Evolutionary conservation across 2,329 filamentous ascomycete genomes (phyloP), one percentile per base, ranked within the genome.

Genomic region (Colletotrichum magnum): DNA sequence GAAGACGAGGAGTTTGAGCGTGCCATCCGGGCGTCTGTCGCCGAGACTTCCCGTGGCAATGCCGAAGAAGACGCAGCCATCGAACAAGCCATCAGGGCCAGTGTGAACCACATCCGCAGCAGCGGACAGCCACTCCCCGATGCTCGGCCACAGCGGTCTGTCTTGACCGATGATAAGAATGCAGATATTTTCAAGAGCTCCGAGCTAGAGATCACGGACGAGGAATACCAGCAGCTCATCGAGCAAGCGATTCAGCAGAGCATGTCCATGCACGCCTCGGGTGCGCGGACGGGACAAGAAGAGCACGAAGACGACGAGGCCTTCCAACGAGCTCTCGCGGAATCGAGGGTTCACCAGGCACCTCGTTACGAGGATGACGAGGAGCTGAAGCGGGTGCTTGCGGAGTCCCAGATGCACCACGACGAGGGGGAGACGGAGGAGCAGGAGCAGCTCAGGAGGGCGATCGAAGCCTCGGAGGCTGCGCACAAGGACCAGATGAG

Each of bases 61-160:
- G 76, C 85, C 0, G 85, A 89, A 21, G 92, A 96, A 77, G 94
- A 96, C 74, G 86, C 85, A 24, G 84, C 88, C 68, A 86, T 97
- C 56, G 93, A 94, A 76, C 85, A 88, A 21, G 93, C 93, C 1
- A 92, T 97, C 58, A 86, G 92, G 15, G 90, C 92, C 5, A 94
- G 92, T 71, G 84, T 96, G 16, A 82, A 81, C 15, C 90, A 93
- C 43, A 80, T 87, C 71, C 81, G 78, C 43, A 76, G 64, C 66
- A 71, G 57, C 54, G 70, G 58, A 52, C 65, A 52, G 2, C 70
- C 75, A 0, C 62, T 73, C 3, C 72, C 72, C 7, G 64, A 66
- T 43, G 36, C 59, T 47, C 26, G 47, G 7, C 50, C 43, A 21
- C 56, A 54, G 45, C 36, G 45, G 24, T 26, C 36, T 57, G 41